Conservation (phyloP, 495 filamentous ascomycete genomes). For the Letharia lupina region DNA sequence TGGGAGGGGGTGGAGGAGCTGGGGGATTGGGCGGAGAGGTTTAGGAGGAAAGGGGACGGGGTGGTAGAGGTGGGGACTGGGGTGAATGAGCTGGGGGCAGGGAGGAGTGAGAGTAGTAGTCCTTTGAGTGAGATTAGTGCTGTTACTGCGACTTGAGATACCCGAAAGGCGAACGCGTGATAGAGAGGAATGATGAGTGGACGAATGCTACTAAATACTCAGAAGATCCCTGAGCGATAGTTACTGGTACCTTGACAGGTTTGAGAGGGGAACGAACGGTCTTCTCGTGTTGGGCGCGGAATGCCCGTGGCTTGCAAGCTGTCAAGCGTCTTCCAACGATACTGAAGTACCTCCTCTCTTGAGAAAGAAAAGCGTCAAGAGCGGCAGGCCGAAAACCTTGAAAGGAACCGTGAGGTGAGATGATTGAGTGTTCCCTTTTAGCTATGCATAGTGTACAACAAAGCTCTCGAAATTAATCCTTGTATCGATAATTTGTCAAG, state of each 20-base stretch:
- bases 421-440: slow-evolving; percentile 11
- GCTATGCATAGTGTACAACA: slow-evolving; percentile 15
- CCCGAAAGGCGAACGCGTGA: not conserved
- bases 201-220: not conserved
- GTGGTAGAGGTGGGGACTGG: slow-evolving; percentile 2
- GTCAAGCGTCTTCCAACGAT: not conserved
- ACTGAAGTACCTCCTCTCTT: not conserved
- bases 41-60: slow-evolving; percentile 9
- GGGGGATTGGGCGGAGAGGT: slow-evolving; percentile 48
- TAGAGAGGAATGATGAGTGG: not conserved
- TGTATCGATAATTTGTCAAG: slow-evolving; percentile 6
- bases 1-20: slow-evolving; percentile 53
- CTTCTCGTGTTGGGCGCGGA: not conserved
- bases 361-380: not conserved
- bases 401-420: slow-evolving; percentile 7
- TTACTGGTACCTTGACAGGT: not conserved
- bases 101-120: slow-evolving; percentile 19
- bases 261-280: not conserved
- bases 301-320: not conserved
- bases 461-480: slow-evolving; percentile 1
- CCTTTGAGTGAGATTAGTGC: slow-evolving; percentile 22
- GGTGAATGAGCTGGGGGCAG: not conserved
- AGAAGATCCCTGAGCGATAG: not conserved
- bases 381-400: not conserved
- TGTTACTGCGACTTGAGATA: slow-evolving; percentile 9